Base-by-base conservation (phyloP, 768 basidiomycete genomes). In the Coprinellus aureogranulatus region DNA sequence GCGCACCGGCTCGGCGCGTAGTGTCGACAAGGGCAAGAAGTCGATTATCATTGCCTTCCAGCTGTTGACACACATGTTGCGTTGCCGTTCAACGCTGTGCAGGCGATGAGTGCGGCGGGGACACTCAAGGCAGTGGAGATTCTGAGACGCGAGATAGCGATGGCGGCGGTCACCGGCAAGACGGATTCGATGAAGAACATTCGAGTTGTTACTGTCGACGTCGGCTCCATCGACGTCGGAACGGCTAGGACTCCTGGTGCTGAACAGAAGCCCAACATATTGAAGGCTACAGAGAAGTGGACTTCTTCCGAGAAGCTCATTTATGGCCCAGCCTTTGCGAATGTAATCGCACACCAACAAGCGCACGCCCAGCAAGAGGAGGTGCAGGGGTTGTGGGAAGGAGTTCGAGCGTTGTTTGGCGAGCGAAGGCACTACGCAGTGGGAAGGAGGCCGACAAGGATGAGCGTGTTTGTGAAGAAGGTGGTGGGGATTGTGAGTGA, bases 41-140 rank as follows among this genome's bases (percentile, higher is more conserved):
- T 78, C 83, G 12, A 85, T 93, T 60, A 76, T 93, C 42, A 73
- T 92, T 92, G 90, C 66, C 72, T 92, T 9, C 89, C 92, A 0
- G 86, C 87, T 18, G 82, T 82, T 42, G 85, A 89, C 64, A 81
- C 84, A 41, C 84, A 84, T 53, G 84, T 90, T 40, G 90, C 90
- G 11, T 73, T 91, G n/a, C 88, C 90, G 5, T 91, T 83, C 57
- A 68, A 77, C 11, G 74, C 80, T 6, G 83, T 87, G 41, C 84
- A 84, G 57, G 83, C 89, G 11, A 92, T 94, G 88, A 85, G 83
- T 60, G 85, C 88, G 28, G 86, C 85, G 3, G 83, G 85, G 50
- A 91, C 87, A 16, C 74, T 88, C 22, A 85, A 87, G 44, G 92
- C 78, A 0, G 76, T 83, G 12, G 88, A 92, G 59, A 81, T 92